Evolutionary conservation across 73 alveolate genomes (phyloP).

Genomic region (Tetrahymena elliotti): DNA sequence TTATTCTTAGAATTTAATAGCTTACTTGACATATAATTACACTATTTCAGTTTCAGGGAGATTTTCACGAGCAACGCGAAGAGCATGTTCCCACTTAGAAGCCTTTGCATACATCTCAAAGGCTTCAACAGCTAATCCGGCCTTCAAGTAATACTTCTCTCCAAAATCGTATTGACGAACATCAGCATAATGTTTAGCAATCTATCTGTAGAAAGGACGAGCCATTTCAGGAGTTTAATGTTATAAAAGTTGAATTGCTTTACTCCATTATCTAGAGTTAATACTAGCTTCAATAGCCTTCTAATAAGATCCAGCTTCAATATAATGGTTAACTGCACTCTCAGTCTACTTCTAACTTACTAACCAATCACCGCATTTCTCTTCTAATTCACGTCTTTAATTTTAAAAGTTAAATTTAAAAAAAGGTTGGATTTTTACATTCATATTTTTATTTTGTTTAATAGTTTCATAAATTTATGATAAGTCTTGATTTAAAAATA

Average conservation of each 20-base stretch:
- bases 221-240: slow-evolving; percentile 95
- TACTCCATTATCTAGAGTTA: slow-evolving; percentile 93
- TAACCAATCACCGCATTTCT: slow-evolving; percentile 99
- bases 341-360: slow-evolving; percentile 49
- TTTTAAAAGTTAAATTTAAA: too few relatives aligned
- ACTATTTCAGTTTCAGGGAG: slow-evolving; percentile 91
- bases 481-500: background rate
- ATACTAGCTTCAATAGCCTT: slow-evolving; percentile 99
- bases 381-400: slow-evolving; percentile 77
- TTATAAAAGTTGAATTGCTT: slow-evolving; percentile 85
- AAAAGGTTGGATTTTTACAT: background rate
- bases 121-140: slow-evolving; percentile 73
- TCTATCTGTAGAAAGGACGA: slow-evolving; percentile 94
- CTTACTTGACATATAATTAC: slow-evolving; percentile 85
- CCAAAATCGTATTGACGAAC: slow-evolving; percentile 96
- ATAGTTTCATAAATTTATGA: too few relatives aligned
- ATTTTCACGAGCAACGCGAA: slow-evolving; percentile 85
- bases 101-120: slow-evolving; percentile 96
- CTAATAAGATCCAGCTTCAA: slow-evolving; percentile 95
- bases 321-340: slow-evolving; percentile 70
- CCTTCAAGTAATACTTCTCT: slow-evolving; percentile 92
- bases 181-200: slow-evolving; percentile 98
- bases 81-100: slow-evolving; percentile 96
- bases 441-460: background rate
- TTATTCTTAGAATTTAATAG: slow-evolving; percentile 89